Percentiles rank a stretch among this genome's conserved stretches.
These are phyloP conservation scores for Tuber umbilicatum DNA, from an alignment of 495 filamentous ascomycete species.

Conservation along the genomic window DNA sequence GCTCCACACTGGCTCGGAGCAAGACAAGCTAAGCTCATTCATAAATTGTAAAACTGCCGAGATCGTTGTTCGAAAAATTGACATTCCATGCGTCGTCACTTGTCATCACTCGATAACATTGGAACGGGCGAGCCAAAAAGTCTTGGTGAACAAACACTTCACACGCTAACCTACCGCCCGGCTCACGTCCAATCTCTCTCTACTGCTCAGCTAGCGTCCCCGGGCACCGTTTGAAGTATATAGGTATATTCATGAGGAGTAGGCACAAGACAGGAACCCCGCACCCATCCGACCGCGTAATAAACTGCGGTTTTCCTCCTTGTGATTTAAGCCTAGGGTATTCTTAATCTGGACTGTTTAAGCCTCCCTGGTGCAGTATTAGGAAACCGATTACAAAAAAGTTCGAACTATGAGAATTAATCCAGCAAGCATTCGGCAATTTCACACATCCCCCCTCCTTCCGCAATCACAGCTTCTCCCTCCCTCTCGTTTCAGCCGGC, in stretches of 20 bases:
- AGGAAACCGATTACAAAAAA: background rate
- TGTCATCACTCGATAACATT: background rate
- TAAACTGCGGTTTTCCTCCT: background rate
- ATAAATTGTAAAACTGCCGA: too few relatives aligned
- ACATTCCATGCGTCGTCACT: background rate
- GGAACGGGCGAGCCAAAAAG: fast-evolving
- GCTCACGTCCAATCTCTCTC: background rate
- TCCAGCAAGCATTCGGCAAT: background rate
- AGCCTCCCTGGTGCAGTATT: background rate
- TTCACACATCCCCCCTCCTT: background rate
- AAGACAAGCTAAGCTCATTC: too few relatives aligned
- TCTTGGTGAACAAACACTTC: background rate
- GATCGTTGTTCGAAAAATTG: too few relatives aligned
- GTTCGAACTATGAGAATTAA: background rate
- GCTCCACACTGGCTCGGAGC: too few relatives aligned
- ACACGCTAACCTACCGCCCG: background rate
- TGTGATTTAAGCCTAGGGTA: background rate
- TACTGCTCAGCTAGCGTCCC: background rate
- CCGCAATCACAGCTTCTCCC: background rate
- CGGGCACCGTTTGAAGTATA: background rate
- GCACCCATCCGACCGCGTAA: background rate
- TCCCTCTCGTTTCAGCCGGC: background rate
- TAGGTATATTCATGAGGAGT: background rate
- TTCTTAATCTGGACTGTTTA: background rate
- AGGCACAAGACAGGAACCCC: background rate